Conservation (phyloP, 1,284 basidiomycete genomes). For the Sporisorium exsertum region DNA sequence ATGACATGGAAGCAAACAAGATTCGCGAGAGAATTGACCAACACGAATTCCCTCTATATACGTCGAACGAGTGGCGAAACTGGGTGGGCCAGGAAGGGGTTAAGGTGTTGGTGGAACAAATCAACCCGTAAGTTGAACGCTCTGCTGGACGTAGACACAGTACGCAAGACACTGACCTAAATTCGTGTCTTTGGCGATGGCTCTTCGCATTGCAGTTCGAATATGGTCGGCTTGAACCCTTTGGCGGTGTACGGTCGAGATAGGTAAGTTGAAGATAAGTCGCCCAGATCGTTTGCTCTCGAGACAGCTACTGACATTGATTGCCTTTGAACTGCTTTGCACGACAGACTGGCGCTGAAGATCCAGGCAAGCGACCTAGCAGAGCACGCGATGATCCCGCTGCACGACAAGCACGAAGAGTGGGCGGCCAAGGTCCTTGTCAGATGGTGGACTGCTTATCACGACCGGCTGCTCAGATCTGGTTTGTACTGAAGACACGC, state of each 20-base stretch:
- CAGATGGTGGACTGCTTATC: slow-evolving; percentile 5
- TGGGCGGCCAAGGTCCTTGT: slow-evolving; percentile 14
- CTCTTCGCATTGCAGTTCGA: background rate
- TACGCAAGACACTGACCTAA: background rate
- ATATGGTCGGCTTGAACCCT: background rate
- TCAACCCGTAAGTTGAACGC: background rate
- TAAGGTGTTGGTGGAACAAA: background rate
- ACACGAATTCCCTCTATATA: slow-evolving; percentile 11
- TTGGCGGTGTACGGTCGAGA: background rate
- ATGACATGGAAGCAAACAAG: slow-evolving; percentile 8
- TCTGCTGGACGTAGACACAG: background rate
- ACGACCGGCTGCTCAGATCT: background rate
- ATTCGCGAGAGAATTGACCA: slow-evolving; percentile 6
- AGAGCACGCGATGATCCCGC: background rate
- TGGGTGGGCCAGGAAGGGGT: slow-evolving; percentile 5
- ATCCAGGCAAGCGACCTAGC: background rate
- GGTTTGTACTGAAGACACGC: background rate
- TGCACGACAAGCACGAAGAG: slow-evolving; percentile 7
- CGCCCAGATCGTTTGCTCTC: background rate
- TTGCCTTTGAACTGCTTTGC: background rate
- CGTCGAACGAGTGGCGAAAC: slow-evolving; percentile 16
- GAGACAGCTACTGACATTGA: background rate
- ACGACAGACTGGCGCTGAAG: background rate
- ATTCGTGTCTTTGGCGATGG: too few species aligned
- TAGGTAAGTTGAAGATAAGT: background rate